Conservation (phyloP, 192 early-diverging fungal species). For the Thoreauomyces humboldtii region DNA sequence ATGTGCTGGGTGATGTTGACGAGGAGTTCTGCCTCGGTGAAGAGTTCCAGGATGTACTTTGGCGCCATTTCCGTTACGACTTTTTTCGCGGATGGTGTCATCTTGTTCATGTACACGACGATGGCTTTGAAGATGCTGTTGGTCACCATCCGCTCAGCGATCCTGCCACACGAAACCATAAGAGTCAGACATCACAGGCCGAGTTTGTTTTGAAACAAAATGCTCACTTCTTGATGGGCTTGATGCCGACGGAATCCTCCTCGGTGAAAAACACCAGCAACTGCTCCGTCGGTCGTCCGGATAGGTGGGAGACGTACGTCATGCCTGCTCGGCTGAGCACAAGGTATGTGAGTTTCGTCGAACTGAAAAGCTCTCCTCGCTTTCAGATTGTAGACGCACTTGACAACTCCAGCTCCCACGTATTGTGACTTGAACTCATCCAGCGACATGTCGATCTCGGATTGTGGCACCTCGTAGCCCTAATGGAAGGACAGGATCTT, state of each 20-base stretch:
- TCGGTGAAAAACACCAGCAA: constrained; percentile 92
- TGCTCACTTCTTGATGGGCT: constrained; percentile 76
- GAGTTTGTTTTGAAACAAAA: background rate
- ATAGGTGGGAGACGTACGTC: constrained; percentile 82
- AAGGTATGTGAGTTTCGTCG: background rate
- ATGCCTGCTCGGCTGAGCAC: constrained; percentile 62
- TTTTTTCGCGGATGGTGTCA: constrained; percentile 86
- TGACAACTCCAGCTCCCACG: constrained; percentile 69
- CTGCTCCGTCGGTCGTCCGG: constrained; percentile 76
- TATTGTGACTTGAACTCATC: constrained; percentile 73
- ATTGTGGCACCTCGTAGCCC: constrained; percentile 80
- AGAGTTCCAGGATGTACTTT: constrained; percentile 78
- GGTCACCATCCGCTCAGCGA: constrained; percentile 76
- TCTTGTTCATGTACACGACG: constrained; percentile 77
- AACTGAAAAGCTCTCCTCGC: background rate
- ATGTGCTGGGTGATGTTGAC: constrained; percentile 97
- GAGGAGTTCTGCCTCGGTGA: constrained; percentile 86
- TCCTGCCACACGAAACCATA: constrained; percentile 12
- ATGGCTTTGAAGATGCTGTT: constrained; percentile 81
- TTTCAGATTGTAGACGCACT: constrained; percentile 43
- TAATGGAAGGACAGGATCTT: no score
- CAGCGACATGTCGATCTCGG: constrained; percentile 79
- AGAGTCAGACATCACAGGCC: background rate
- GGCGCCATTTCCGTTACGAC: constrained; percentile 65
- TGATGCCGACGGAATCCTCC: constrained; percentile 83